These are phyloP conservation scores for Bidens hawaiensis DNA, from an alignment of 140 eudicot genomes.

Conservation along the genomic window DNA sequence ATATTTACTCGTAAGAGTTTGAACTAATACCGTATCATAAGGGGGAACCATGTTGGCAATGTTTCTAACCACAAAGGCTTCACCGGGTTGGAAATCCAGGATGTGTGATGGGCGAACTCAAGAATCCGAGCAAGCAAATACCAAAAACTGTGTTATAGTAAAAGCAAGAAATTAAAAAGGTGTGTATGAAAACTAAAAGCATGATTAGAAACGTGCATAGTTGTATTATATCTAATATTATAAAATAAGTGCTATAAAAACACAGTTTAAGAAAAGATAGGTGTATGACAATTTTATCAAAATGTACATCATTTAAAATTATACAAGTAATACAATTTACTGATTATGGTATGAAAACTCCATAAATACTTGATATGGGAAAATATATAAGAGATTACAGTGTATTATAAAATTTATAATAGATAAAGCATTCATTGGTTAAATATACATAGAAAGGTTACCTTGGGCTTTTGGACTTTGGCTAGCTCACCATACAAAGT, in stretches of 20 bases:
- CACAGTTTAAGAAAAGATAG: too few relatives aligned
- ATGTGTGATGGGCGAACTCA: slow-evolving; percentile 94
- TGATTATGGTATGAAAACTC: too few relatives aligned
- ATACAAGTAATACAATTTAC: too few relatives aligned
- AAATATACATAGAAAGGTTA: slow-evolving; percentile 1
- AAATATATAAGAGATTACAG: too few relatives aligned
- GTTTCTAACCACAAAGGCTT: slow-evolving; percentile 84
- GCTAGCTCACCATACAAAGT: slow-evolving; percentile 61
- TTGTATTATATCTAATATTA: too few relatives aligned
- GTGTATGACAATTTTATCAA: too few relatives aligned
- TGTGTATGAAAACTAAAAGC: neutral
- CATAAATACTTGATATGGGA: too few relatives aligned
- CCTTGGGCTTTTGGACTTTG: slow-evolving; percentile 93
- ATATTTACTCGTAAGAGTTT: neutral
- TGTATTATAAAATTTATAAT: neutral
- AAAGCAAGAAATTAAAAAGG: neutral
- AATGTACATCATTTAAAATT: too few relatives aligned
- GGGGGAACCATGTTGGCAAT: slow-evolving; percentile 96
- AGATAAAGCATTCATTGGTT: neutral
- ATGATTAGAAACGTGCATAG: neutral
- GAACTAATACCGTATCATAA: slow-evolving; percentile 49
- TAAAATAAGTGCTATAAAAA: too few relatives aligned
- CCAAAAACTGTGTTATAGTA: slow-evolving; percentile 49
- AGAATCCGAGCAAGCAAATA: slow-evolving; percentile 96
- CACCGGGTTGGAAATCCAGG: slow-evolving; percentile 82